Evolutionary conservation across 345 rosid genomes (phyloP), one percentile per base, ranked within the genome.

Genomic region (Streptanthus diversifolius): DNA sequence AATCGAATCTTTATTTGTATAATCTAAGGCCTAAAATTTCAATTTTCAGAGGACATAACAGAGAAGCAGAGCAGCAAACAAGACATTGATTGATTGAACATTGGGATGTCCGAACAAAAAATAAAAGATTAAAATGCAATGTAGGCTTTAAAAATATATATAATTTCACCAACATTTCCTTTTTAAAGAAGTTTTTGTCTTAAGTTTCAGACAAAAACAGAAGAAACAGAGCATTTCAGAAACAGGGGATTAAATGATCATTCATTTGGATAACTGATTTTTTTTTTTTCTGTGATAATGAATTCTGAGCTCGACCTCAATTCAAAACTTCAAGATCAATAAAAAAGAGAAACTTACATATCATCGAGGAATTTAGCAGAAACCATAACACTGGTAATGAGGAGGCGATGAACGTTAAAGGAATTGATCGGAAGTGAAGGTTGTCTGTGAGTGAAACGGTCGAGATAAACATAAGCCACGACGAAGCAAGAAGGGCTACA

Each of bases 281-380:
- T 3, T 5, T 22, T 10, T 5, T 0, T 7, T 35, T 13, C 47
- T 32, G 2, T 11, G 36, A 2, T 33, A 45, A n/a, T 47, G 43
- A 51, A 37, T 37, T 51, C 5, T 37, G 33, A 71, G 30, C 40
- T 51, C 2, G 49, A 49, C 25, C 44, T 18, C 10, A 3, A 51
- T 9, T 71, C 5, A 51, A 0, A 19, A 21, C 1, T 3, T 40
- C 1, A 0, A 36, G 15, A 54, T 47, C 12, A 25, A 25, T 8
- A 19, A 5, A n/a, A 1, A 13, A 5, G 3, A 40, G 68, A 45
- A 74, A 81, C 96, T 85, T 72, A 90, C 97, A 80, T 81, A 77
- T 93, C 98, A 78, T 93, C 98, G 88, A 93, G 83, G 85, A 93
- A 93, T 82, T 93, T 90, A 25, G 90, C 96, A 39, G 96, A 79